phyloP scores from a whole-genome alignment of 306 rosid genomes.

The Cucurbita argyrosperma region DNA sequence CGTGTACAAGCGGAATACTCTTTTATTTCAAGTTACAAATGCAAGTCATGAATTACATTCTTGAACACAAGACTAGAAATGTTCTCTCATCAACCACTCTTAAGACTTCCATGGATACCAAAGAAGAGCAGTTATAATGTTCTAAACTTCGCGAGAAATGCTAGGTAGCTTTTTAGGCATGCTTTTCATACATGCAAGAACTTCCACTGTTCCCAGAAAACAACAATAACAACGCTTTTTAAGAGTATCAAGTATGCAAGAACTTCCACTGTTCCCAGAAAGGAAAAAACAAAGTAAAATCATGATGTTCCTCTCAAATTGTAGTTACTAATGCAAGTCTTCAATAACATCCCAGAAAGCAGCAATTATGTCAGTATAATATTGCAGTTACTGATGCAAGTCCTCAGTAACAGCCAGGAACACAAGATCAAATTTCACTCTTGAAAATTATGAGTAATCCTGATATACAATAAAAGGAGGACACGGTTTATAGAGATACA shows the following conservation, averaged over 20 bases:
- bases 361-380: too few species aligned
- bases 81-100: neutral
- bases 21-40: neutral
- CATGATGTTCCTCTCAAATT: neutral
- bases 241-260: neutral
- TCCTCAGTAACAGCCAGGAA: neutral
- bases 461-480: neutral
- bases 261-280: neutral
- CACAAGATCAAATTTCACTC: neutral
- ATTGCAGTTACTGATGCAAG: neutral
- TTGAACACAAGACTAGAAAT: neutral
- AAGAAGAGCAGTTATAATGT: neutral
- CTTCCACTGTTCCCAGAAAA: neutral
- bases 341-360: neutral
- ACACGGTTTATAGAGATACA: neutral
- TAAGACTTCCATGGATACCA: neutral
- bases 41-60: neutral
- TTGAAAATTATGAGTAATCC: neutral
- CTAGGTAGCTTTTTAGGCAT: too few species aligned
- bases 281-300: neutral
- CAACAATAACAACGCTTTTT: neutral
- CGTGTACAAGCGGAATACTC: neutral
- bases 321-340: neutral
- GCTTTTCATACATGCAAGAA: neutral
- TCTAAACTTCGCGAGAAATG: too few species aligned